Conservation (phyloP, 192 early-diverging fungal species). For the Neocallimastix lanati region DNA sequence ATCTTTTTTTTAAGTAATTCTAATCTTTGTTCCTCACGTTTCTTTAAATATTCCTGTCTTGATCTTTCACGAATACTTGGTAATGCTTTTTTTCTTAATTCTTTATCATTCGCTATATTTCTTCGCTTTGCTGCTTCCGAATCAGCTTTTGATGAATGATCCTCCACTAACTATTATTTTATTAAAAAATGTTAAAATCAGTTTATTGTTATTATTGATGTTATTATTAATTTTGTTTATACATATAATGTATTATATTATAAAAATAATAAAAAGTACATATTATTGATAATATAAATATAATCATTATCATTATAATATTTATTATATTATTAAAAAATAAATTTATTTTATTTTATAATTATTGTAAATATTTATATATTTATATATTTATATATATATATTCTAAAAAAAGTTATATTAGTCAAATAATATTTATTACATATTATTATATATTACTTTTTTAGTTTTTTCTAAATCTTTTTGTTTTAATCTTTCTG, state of each 20-base stretch:
- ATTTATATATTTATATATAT: too few species aligned
- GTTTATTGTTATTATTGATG: too few species aligned
- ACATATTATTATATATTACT: slow-evolving; percentile 9
- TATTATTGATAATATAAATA: too few species aligned
- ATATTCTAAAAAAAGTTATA: too few species aligned
- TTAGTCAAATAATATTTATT: background rate
- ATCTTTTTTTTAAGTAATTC: slow-evolving; percentile 57
- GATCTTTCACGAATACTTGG: slow-evolving; percentile 68
- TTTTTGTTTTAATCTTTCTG: slow-evolving; percentile 53
- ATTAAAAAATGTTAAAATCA: too few species aligned
- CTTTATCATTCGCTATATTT: slow-evolving; percentile 65
- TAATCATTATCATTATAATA: too few species aligned
- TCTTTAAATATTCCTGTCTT: slow-evolving; percentile 75
- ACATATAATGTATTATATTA: too few species aligned
- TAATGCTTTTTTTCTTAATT: slow-evolving; percentile 45
- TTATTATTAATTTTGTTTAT: background rate
- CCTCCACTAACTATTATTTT: slow-evolving; percentile 37
- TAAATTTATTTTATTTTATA: too few species aligned
- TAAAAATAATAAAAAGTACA: too few species aligned
- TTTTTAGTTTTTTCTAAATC: slow-evolving; percentile 68
- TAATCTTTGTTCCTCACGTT: slow-evolving; percentile 67
- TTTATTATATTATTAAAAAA: too few species aligned
- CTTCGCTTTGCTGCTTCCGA: slow-evolving; percentile 45
- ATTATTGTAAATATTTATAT: too few species aligned
- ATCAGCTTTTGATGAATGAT: slow-evolving; percentile 42